phyloP scores from a whole-genome alignment of 805 yeast genomes.

The Yarrowia sp. region DNA sequence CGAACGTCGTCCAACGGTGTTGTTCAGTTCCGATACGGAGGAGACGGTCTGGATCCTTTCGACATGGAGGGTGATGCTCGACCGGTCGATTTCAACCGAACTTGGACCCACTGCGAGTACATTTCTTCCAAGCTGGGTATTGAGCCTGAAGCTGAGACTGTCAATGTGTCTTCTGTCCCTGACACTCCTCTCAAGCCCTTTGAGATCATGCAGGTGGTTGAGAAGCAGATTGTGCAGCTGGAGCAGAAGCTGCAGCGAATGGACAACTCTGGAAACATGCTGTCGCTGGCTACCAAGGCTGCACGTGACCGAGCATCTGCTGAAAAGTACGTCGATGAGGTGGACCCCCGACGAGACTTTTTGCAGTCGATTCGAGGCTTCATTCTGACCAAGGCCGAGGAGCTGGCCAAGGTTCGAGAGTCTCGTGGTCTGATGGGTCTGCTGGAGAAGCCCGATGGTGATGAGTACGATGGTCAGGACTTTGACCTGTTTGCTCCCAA shows the following conservation, averaged over 20 bases:
- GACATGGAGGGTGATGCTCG: constrained; percentile 99
- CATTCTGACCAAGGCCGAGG: constrained; percentile 54
- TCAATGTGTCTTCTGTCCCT: constrained; percentile 53
- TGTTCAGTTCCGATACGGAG: constrained; percentile 97
- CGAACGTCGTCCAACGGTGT: constrained; percentile 94
- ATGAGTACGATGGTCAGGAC: constrained; percentile 42
- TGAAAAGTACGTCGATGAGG: constrained; percentile 72
- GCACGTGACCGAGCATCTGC: constrained; percentile 40
- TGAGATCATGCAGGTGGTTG: constrained; percentile 57
- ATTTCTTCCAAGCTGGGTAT: constrained; percentile 37
- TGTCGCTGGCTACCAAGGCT: constrained; percentile 40
- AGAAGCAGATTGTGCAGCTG: constrained; percentile 58
- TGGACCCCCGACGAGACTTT: constrained; percentile 84
- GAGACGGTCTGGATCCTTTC: constrained; percentile 96
- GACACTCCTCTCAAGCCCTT: constrained; percentile 61
- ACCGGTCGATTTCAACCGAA: constrained; percentile 89
- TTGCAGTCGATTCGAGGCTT: constrained; percentile 72
- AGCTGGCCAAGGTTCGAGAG: constrained; percentile 57
- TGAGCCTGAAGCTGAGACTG: constrained; percentile 4
- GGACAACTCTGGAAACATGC: constrained; percentile 67
- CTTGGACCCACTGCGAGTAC: constrained; percentile 90
- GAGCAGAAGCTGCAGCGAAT: constrained; percentile 59
- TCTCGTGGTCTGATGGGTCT: constrained; percentile 50
- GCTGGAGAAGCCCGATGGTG: constrained; percentile 45
- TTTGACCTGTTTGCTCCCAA: constrained; percentile 36